Evolutionary conservation across 768 basidiomycete genomes (phyloP).

Genomic region (Cystofilobasidium ferigula): DNA sequence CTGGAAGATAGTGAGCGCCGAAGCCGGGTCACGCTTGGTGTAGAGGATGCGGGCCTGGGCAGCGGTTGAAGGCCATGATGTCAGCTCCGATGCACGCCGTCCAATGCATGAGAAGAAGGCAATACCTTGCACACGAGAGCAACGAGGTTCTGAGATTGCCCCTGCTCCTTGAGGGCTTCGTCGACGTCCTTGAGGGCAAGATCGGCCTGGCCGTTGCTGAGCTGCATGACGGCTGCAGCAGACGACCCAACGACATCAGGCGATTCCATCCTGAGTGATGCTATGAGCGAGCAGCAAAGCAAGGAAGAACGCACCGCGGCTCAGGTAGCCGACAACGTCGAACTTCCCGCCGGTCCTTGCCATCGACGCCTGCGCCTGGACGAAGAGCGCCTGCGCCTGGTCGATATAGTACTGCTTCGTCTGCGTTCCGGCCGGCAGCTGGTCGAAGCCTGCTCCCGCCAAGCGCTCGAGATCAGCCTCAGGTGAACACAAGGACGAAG

Average conservation of each 20-base stretch:
- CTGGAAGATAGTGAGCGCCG: constrained; percentile 76
- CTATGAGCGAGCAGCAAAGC: background rate
- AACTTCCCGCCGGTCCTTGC: background rate
- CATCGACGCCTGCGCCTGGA: constrained; percentile 8
- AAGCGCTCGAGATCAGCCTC: too few relatives aligned
- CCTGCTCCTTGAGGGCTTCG: constrained; percentile 59
- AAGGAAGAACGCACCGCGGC: constrained; percentile 4
- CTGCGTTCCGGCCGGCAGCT: constrained; percentile 26
- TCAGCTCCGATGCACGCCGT: background rate
- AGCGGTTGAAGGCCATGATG: constrained; percentile 3
- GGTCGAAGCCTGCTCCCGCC: constrained; percentile 37
- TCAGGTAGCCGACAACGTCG: constrained; percentile 18
- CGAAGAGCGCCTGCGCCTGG: constrained; percentile 4
- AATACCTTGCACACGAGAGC: constrained; percentile 74
- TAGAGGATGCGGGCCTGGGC: constrained; percentile 72
- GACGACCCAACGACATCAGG: too few relatives aligned
- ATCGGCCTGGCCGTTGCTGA: constrained; percentile 68
- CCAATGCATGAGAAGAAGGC: background rate
- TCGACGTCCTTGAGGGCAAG: constrained; percentile 75
- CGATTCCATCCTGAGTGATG: too few relatives aligned
- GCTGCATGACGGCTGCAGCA: constrained; percentile 72
- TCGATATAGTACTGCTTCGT: constrained; percentile 31
- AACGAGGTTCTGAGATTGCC: constrained; percentile 76
- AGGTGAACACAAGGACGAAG: constrained; percentile 5
- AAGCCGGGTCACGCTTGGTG: constrained; percentile 60